A percentile compares a stretch with the other conserved stretches of the same genome.
Evolutionary conservation across 176 grass and related monocot species (phyloP).

Genomic region (Alloteropsis semialata): DNA sequence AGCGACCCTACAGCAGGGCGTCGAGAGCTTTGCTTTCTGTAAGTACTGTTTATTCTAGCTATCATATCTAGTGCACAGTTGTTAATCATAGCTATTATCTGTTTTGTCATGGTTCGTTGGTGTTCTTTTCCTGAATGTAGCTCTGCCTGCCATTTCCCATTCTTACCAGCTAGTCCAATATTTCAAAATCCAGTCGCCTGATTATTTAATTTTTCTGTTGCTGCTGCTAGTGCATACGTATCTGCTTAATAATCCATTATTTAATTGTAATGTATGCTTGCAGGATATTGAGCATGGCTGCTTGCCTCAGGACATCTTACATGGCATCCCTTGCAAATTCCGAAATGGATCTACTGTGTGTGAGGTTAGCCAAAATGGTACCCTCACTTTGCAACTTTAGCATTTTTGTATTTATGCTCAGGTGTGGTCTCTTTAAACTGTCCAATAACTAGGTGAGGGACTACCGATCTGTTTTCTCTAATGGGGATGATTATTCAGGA

Average conservation of each 20-base stretch:
- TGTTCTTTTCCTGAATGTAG: background rate
- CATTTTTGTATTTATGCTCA: conserved; percentile 25
- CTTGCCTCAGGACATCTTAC: conserved; percentile 51
- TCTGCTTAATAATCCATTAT: background rate
- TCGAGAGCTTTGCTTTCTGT: conserved; percentile 46
- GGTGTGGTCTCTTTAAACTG: conserved; percentile 19
- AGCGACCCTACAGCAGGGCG: conserved; percentile 43
- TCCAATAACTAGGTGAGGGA: conserved; percentile 47
- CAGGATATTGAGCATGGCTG: conserved; percentile 61
- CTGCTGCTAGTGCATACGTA: background rate
- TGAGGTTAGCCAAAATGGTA: conserved; percentile 36
- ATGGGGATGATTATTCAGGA: conserved; percentile 34
- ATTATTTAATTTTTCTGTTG: background rate
- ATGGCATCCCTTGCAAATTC: conserved; percentile 45
- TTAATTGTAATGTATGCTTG: background rate
- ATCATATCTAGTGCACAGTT: background rate
- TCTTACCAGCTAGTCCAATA: background rate
- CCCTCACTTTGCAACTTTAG: background rate
- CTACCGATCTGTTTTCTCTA: conserved; percentile 43
- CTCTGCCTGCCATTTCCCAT: background rate
- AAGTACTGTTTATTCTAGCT: conserved; percentile 6
- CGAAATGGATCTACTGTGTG: conserved; percentile 50
- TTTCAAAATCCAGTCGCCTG: background rate
- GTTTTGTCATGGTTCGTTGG: conserved; percentile 1
- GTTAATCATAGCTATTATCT: background rate